Conservation (phyloP, 1,139 yeast genomes). For the Groenewaldozyma auringiensis region DNA sequence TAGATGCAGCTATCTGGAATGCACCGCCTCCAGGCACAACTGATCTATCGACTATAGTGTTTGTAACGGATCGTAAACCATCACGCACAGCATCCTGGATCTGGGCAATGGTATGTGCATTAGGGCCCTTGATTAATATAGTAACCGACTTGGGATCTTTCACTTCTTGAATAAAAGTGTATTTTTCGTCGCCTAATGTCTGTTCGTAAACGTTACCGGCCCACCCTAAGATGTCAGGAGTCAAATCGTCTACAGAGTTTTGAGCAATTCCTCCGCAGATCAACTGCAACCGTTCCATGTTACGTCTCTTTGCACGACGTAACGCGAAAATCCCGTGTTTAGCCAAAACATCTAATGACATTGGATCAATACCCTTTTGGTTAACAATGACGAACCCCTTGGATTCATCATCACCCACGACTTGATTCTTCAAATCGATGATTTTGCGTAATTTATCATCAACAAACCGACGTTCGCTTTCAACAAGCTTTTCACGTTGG, state of each 20-base stretch:
- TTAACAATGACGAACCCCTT: constrained; percentile 90
- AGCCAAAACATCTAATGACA: constrained; percentile 91
- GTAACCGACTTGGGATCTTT: constrained; percentile 89
- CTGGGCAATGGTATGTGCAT: constrained; percentile 79
- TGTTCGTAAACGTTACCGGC: constrained; percentile 91
- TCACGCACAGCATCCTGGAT: constrained; percentile 96
- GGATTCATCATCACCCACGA: constrained; percentile 66
- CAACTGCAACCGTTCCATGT: constrained; percentile 96
- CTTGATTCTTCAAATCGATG: constrained; percentile 85
- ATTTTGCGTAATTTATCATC: constrained; percentile 90
- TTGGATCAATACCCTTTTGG: constrained; percentile 98
- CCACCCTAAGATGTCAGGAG: constrained; percentile 78
- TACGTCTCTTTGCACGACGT: constrained; percentile 97
- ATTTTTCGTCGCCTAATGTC: constrained; percentile 93
- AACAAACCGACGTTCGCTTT: constrained; percentile 88
- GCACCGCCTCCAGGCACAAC: constrained; percentile 98
- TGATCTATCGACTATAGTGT: constrained; percentile 75
- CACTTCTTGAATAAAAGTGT: constrained; percentile 90
- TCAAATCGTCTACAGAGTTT: constrained; percentile 89
- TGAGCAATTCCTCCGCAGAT: constrained; percentile 98
- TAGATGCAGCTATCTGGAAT: constrained; percentile 75
- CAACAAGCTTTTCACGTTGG: constrained; percentile 91
- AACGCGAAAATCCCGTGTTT: constrained; percentile 88
- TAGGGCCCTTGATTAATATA: constrained; percentile 87
- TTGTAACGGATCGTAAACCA: constrained; percentile 91